Conservation (phyloP, 1,284 basidiomycete genomes). For the Melampsora larici-populina region DNA sequence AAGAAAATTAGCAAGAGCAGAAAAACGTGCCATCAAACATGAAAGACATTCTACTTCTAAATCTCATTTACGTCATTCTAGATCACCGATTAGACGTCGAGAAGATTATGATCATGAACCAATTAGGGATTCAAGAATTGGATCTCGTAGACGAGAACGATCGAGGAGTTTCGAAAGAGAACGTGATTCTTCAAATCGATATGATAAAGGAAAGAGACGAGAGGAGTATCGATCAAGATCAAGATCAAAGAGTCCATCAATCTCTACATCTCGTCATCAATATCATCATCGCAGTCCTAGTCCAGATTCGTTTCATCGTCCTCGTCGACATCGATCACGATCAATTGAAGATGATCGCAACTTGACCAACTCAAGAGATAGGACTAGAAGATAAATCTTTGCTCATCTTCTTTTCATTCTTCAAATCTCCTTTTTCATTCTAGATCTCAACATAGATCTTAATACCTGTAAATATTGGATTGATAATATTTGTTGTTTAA, state of each 20-base stretch:
- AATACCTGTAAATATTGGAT: too few relatives aligned
- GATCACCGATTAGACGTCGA: background rate
- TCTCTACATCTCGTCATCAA: background rate
- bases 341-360: background rate
- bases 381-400: too few relatives aligned
- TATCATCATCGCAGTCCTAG: background rate
- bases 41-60: background rate
- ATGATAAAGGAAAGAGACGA: background rate
- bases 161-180: constrained; percentile 10
- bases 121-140: background rate
- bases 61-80: background rate
- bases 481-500: too few relatives aligned
- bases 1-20: background rate
- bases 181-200: background rate
- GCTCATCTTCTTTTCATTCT: too few relatives aligned
- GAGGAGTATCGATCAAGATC: constrained; percentile 5
- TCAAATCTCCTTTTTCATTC: too few relatives aligned
- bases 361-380: too few relatives aligned
- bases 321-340: background rate
- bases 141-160: constrained; percentile 1
- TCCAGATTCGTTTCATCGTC: background rate
- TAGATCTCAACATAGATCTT: too few relatives aligned
- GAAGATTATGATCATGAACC: too few relatives aligned
- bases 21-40: background rate
- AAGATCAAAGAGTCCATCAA: background rate